Evolutionary conservation across 2,329 filamentous ascomycete species (phyloP).

Genomic region (Colletotrichum spaethianum): DNA sequence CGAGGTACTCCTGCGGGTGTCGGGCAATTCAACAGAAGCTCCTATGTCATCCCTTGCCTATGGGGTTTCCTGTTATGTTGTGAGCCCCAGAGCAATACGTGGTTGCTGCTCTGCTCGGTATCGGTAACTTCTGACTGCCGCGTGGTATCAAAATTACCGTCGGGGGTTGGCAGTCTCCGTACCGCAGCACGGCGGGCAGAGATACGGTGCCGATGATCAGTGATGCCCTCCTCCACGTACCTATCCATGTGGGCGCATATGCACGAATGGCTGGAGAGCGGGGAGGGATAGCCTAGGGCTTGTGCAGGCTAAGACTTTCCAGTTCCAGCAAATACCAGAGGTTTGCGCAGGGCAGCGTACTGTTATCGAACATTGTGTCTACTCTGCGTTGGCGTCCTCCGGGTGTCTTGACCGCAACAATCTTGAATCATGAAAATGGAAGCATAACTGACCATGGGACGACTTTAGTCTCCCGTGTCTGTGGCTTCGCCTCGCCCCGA

Average conservation of each 20-base stretch:
- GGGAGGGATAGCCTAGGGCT: conserved; percentile 24
- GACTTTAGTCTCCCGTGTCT: not conserved
- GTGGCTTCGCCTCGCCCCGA: conserved; percentile 21
- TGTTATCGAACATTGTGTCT: not conserved
- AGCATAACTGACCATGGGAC: conserved; percentile 7
- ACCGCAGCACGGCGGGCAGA: conserved; percentile 5
- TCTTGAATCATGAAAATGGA: conserved; percentile 21
- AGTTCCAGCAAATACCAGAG: conserved; percentile 21
- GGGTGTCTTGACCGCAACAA: not conserved
- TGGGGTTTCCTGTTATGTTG: not conserved
- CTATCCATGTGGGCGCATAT: conserved; percentile 34
- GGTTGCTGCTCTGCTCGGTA: not conserved
- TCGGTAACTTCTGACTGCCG: not conserved
- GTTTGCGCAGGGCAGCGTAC: conserved; percentile 16
- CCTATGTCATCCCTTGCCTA: not conserved
- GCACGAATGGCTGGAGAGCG: conserved; percentile 34
- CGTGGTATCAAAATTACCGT: not conserved
- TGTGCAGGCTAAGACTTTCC: conserved; percentile 32
- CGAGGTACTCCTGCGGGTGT: conserved; percentile 9
- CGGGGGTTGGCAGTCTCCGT: not conserved
- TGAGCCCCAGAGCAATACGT: not conserved
- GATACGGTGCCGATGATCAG: conserved; percentile 22
- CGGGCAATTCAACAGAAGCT: not conserved
- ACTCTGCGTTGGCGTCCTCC: not conserved
- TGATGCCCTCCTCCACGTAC: conserved; percentile 25